phyloP scores from a whole-genome alignment of 2,329 filamentous ascomycete genomes.

The Pseudomassariella vexata region DNA sequence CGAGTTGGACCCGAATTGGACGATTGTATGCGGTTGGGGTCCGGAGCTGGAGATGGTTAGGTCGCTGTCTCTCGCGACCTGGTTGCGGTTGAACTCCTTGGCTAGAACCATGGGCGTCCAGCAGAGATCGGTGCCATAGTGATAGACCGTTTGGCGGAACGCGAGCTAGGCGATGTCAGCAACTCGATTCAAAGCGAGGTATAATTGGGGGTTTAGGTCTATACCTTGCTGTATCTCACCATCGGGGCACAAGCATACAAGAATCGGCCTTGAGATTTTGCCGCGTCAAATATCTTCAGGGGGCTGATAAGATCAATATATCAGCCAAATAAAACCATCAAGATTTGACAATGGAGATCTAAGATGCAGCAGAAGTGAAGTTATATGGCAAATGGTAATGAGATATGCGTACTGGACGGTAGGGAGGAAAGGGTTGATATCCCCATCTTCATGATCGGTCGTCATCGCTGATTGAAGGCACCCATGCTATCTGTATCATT shows the following conservation, averaged over 20 bases:
- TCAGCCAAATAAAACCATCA: too few relatives aligned
- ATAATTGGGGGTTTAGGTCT: too few relatives aligned
- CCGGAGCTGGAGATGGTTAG: conserved; percentile 52
- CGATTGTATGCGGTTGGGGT: conserved; percentile 53
- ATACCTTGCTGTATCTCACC: conserved; percentile 58
- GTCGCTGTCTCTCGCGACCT: conserved; percentile 56
- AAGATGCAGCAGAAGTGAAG: too few relatives aligned
- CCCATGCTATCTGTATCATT: too few relatives aligned
- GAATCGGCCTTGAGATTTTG: conserved; percentile 45
- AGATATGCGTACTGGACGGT: too few relatives aligned
- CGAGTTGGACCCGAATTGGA: conserved; percentile 61
- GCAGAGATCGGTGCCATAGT: conserved; percentile 60
- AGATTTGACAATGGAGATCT: too few relatives aligned
- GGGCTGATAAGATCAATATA: conserved; percentile 34
- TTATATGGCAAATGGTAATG: too few relatives aligned
- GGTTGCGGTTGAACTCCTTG: conserved; percentile 61
- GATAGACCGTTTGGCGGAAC: conserved; percentile 61
- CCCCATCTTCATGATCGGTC: too few relatives aligned
- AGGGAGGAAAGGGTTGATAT: too few relatives aligned
- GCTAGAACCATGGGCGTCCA: conserved; percentile 70
- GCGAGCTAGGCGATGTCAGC: conserved; percentile 40
- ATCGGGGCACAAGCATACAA: conserved; percentile 60
- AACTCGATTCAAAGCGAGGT: neutral
- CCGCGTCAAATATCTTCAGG: conserved; percentile 52
- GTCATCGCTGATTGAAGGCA: too few relatives aligned